Percentiles rank a stretch among this genome's conserved stretches.
phyloP scores from a whole-genome alignment of 176 grass and related monocot species.

The Oryza australiensis region DNA sequence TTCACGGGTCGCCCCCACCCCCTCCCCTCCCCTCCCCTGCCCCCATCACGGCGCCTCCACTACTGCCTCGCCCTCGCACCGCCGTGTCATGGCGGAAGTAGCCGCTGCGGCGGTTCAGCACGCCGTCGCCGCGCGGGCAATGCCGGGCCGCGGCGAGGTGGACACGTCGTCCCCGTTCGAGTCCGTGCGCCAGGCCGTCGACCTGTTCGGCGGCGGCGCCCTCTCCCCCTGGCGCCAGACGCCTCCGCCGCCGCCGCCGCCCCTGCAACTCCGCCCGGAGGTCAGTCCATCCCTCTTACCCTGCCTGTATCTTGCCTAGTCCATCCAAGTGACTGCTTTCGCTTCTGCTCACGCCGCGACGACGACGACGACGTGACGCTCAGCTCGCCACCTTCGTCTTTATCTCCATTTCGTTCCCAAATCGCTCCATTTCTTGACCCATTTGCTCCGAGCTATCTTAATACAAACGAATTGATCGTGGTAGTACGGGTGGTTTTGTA shows the following conservation, averaged over 20 bases:
- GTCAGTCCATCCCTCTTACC: slow-evolving; percentile 32
- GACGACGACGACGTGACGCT: no score
- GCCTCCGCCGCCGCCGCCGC: slow-evolving; percentile 16
- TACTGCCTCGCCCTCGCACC: not conserved
- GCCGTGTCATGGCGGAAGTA: slow-evolving; percentile 23
- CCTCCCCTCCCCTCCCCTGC: not conserved
- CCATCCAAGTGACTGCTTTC: not conserved
- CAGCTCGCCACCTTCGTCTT: not conserved
- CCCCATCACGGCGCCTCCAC: slow-evolving; percentile 1
- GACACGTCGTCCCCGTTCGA: slow-evolving; percentile 80
- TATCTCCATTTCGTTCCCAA: not conserved
- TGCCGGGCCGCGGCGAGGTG: slow-evolving; percentile 67
- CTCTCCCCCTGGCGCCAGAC: slow-evolving; percentile 45
- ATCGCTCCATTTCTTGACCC: not conserved
- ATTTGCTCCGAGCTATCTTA: not conserved
- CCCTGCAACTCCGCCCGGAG: slow-evolving; percentile 76
- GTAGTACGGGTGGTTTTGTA: not conserved
- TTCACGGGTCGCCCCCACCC: slow-evolving; percentile 28
- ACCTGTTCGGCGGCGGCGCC: slow-evolving; percentile 62
- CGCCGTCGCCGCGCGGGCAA: slow-evolving; percentile 25
- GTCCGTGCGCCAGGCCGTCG: slow-evolving; percentile 81
- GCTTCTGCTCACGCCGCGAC: not conserved
- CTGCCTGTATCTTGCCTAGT: not conserved
- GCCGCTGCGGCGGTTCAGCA: not conserved
- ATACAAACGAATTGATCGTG: not conserved